phyloP scores from a whole-genome alignment of 257 asterid genomes.

The Eucommia ulmoides region DNA sequence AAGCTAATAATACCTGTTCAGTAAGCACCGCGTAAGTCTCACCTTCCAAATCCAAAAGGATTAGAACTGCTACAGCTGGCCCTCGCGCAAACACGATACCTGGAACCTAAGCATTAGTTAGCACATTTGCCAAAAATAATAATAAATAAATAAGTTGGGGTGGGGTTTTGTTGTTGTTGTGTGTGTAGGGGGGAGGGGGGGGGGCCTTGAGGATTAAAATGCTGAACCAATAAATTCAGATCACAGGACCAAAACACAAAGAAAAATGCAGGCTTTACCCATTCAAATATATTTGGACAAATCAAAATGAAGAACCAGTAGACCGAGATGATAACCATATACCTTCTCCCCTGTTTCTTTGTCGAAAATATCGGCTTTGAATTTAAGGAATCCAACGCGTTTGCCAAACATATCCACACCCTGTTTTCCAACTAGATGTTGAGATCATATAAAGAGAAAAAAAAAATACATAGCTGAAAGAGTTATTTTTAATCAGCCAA shows the following conservation, averaged over 20 bases:
- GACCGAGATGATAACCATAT: conserved; percentile 1
- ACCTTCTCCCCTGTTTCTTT: conserved; percentile 72
- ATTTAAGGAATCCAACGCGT: conserved; percentile 86
- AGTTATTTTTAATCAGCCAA: too few species aligned
- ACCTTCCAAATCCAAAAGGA: conserved; percentile 75
- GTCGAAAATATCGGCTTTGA: conserved; percentile 72
- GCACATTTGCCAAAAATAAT: too few species aligned
- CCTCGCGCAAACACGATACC: conserved; percentile 94
- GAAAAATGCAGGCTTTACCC: too few species aligned
- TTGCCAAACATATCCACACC: conserved; percentile 91
- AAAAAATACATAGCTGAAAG: too few species aligned
- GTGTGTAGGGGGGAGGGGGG: too few species aligned
- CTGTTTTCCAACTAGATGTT: conserved; percentile 26
- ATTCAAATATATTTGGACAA: too few species aligned
- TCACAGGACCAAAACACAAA: background rate
- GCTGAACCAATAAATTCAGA: too few species aligned
- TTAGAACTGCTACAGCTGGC: conserved; percentile 90
- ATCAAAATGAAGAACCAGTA: background rate
- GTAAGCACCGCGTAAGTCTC: conserved; percentile 86
- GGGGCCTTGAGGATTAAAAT: too few species aligned
- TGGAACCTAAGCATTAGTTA: conserved; percentile 64
- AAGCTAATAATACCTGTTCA: conserved; percentile 49
- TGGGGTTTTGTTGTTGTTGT: too few species aligned
- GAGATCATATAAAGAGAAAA: background rate
- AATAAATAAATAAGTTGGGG: too few species aligned